Evolutionary conservation across 345 rosid genomes (phyloP), one percentile per base, ranked within the genome.

Genomic region (Brassica rapa): DNA sequence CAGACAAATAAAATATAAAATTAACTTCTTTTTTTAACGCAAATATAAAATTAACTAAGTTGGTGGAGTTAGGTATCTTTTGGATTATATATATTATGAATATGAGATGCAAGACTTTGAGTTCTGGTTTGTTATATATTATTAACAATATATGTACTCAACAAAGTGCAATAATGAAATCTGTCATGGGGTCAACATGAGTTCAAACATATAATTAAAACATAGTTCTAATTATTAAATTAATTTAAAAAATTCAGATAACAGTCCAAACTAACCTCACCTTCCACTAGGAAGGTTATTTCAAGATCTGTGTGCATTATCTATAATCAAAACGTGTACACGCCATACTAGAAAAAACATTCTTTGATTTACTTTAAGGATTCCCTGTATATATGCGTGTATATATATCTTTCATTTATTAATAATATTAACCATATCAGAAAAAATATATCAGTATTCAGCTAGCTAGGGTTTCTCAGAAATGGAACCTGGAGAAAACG

Each of bases 401-500:
- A n/a, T 51, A 51, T 49, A 27, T 59, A 55, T 49, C 6, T 4
- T 51, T 51, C 56, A 51, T n/a, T 51, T n/a, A 51, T n/a, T 51
- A 51, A 51, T 51, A 51, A n/a, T 3, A 10, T 11, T 6, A 15
- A 32, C 15, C 15, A 15, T 53, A 63, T 23, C 51, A 39, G 70
- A 27, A 27, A 27, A 27, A 32, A 32, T 32, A n/a, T 51, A 63
- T 41, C 51, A 39, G 70, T 39, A 23, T 39, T 41, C 70, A 66
- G 5, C n/a, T 41, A 41, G 62, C 53, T 65, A 75, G 81, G 81
- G 81, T 81, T 77, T 72, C 10, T 21, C 41, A 51, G 56, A 51
- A 51, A n/a, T 14, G 56, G 21, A 51, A 93, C 99, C 99, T 95
- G 35, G 99, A 95, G 75, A 95, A 95, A 72, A 95, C 99, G 15